A percentile compares a stretch with the other conserved stretches of the same genome.
These are phyloP conservation scores for Ascochyta pisi DNA, from an alignment of 2,329 filamentous ascomycete genomes.

Conservation along the genomic window DNA sequence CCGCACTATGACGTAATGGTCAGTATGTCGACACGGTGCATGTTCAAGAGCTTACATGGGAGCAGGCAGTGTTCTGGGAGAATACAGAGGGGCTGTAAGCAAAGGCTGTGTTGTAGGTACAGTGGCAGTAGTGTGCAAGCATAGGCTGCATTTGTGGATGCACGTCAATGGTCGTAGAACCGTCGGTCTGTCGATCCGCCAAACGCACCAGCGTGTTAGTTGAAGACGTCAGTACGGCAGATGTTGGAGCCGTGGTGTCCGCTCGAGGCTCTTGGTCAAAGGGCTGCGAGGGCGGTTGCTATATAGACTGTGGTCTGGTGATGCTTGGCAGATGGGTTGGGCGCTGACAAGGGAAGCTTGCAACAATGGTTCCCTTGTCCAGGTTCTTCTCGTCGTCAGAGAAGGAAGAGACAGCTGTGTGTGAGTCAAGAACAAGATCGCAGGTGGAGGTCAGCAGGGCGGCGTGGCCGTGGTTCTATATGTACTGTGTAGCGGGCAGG, in stretches of 20 bases:
- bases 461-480: conserved; percentile 36
- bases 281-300: not conserved
- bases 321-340: conserved; percentile 25
- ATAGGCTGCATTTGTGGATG: conserved; percentile 43
- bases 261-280: not conserved
- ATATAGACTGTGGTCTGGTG: conserved; percentile 2
- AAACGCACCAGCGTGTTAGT: conserved; percentile 30
- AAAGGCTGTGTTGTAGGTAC: conserved; percentile 50
- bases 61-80: conserved; percentile 54
- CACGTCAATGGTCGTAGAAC: conserved; percentile 1
- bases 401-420: conserved; percentile 8
- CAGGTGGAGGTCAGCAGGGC: conserved; percentile 10
- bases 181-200: not conserved
- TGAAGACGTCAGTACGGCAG: conserved; percentile 27
- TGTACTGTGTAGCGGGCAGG: conserved; percentile 38
- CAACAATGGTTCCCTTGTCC: conserved; percentile 30
- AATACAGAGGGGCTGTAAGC: conserved; percentile 53
- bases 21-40: conserved; percentile 28
- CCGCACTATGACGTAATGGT: conserved; percentile 55
- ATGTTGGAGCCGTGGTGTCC: conserved; percentile 4
- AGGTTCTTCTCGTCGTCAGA: conserved; percentile 12
- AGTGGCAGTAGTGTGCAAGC: conserved; percentile 49
- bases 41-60: conserved; percentile 52
- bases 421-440: not conserved
- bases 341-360: conserved; percentile 32